Percentiles rank a stretch among this genome's conserved stretches.
phyloP scores from a whole-genome alignment of 2,329 filamentous ascomycete genomes.

The Teratosphaeria epicoccoides region DNA sequence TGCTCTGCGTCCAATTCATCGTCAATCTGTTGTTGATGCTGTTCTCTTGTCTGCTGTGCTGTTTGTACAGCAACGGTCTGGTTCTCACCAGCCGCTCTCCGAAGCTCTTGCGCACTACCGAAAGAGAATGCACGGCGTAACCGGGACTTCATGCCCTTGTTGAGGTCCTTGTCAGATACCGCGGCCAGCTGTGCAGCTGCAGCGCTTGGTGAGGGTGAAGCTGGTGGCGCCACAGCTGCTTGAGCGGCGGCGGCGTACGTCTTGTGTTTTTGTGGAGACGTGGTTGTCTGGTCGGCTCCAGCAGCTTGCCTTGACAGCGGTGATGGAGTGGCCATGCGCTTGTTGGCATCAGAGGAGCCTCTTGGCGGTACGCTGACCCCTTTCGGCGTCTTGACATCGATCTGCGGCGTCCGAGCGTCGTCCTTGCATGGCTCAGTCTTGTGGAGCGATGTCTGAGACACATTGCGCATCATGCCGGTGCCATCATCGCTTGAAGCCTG shows the following conservation, averaged over 20 bases:
- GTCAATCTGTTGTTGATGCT: constrained; percentile 20
- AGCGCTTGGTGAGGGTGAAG: constrained; percentile 42
- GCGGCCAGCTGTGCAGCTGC: constrained; percentile 78
- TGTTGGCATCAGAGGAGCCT: constrained; percentile 30
- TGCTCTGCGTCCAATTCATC: constrained; percentile 63
- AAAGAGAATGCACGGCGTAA: constrained; percentile 91
- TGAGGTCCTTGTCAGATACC: constrained; percentile 70
- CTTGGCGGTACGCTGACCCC: constrained; percentile 22
- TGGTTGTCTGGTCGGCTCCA: constrained; percentile 18
- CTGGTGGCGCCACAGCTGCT: constrained; percentile 9
- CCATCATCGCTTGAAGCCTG: constrained; percentile 27
- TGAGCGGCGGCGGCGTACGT: constrained; percentile 24
- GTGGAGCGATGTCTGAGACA: constrained; percentile 8
- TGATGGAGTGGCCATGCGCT: constrained; percentile 35
- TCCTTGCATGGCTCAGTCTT: constrained; percentile 4
- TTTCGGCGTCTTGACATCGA: constrained; percentile 6
- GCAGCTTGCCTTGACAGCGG: constrained; percentile 37
- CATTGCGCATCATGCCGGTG: constrained; percentile 9
- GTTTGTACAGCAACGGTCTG: constrained; percentile 26
- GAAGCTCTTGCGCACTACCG: constrained; percentile 84
- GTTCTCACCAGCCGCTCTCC: constrained; percentile 60
- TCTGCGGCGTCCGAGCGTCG: constrained; percentile 8
- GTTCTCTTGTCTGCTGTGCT: constrained; percentile 19
- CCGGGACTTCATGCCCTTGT: constrained; percentile 73
- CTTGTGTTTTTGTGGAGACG: constrained; percentile 19